A percentile compares a stretch with the other conserved stretches of the same genome.
phyloP scores from a whole-genome alignment of 805 yeast species.

The Pichia thaimueangensis region DNA sequence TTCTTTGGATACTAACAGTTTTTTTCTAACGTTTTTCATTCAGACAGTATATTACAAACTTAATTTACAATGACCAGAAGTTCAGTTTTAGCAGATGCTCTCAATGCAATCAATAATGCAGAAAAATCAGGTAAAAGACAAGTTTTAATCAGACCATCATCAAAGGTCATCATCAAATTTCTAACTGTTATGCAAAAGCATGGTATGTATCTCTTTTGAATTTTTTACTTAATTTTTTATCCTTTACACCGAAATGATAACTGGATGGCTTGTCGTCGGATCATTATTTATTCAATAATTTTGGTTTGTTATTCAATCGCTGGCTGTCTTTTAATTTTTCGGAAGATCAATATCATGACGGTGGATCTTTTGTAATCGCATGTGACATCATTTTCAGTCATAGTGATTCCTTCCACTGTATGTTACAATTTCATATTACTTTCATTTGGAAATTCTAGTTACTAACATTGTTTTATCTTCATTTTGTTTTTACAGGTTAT shows the following conservation, averaged over 20 bases:
- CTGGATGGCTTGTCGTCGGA: conserved; percentile 90
- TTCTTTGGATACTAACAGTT: conserved; percentile 6
- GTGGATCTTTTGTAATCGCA: neutral
- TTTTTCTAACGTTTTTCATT: conserved; percentile 17
- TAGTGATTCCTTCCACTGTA: conserved; percentile 1
- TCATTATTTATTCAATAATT: conserved; percentile 19
- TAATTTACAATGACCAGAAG: conserved; percentile 81
- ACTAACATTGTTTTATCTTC: conserved; percentile 1
- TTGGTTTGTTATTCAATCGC: conserved; percentile 49
- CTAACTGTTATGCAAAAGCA: conserved; percentile 97
- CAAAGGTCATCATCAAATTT: conserved; percentile 97
- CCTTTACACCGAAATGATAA: conserved; percentile 80
- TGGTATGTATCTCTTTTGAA: conserved; percentile 47
- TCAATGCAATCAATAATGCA: conserved; percentile 97
- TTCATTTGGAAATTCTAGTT: neutral
- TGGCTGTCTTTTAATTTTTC: conserved; percentile 96
- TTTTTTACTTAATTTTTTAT: conserved; percentile 2
- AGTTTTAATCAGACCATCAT: conserved; percentile 96
- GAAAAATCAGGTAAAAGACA: conserved; percentile 99
- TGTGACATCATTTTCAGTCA: neutral
- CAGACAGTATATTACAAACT: neutral
- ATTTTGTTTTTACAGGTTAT: conserved; percentile 48
- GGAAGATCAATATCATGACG: conserved; percentile 53
- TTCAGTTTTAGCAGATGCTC: conserved; percentile 97
- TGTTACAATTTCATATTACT: conserved; percentile 2